Evolutionary conservation across 768 basidiomycete genomes (phyloP).

Genomic region (Boletus pseudo-olivaceus): DNA sequence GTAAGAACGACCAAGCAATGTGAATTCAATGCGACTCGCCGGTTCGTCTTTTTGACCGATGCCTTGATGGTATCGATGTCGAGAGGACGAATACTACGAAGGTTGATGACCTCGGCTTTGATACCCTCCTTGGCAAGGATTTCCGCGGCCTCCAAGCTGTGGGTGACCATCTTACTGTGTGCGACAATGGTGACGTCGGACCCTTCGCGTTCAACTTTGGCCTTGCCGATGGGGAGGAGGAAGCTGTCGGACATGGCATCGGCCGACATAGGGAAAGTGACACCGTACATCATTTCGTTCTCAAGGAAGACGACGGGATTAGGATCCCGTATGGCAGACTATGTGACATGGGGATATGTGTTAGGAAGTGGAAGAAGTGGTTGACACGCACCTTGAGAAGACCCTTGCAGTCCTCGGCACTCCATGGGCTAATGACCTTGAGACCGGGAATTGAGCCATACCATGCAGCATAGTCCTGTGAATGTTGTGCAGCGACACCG

Average conservation of each 20-base stretch:
- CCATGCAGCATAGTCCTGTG: slow-evolving; percentile 97
- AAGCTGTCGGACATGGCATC: slow-evolving; percentile 96
- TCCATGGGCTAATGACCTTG: slow-evolving; percentile 98
- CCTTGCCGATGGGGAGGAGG: slow-evolving; percentile 94
- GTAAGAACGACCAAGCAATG: background rate
- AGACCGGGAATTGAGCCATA: slow-evolving; percentile 90
- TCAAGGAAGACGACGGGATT: slow-evolving; percentile 99
- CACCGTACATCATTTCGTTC: slow-evolving; percentile 98
- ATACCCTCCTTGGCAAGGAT: slow-evolving; percentile 92
- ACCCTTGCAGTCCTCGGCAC: slow-evolving; percentile 98
- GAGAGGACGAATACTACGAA: slow-evolving; percentile 91
- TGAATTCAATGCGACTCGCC: slow-evolving; percentile 43
- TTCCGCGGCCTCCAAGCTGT: slow-evolving; percentile 93
- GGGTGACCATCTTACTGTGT: slow-evolving; percentile 97
- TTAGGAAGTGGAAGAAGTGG: background rate
- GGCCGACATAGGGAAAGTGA: slow-evolving; percentile 92
- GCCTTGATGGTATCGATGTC: slow-evolving; percentile 97
- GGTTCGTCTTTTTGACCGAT: slow-evolving; percentile 98
- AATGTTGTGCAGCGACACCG: slow-evolving; percentile 96
- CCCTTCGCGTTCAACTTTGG: slow-evolving; percentile 92
- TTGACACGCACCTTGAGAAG: slow-evolving; percentile 73
- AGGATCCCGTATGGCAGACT: slow-evolving; percentile 97
- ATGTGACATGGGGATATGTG: background rate
- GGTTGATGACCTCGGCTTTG: slow-evolving; percentile 97
- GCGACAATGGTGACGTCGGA: slow-evolving; percentile 94